Conservation (phyloP, 768 basidiomycete genomes). For the Cystobasidiopsis lactophilus region DNA sequence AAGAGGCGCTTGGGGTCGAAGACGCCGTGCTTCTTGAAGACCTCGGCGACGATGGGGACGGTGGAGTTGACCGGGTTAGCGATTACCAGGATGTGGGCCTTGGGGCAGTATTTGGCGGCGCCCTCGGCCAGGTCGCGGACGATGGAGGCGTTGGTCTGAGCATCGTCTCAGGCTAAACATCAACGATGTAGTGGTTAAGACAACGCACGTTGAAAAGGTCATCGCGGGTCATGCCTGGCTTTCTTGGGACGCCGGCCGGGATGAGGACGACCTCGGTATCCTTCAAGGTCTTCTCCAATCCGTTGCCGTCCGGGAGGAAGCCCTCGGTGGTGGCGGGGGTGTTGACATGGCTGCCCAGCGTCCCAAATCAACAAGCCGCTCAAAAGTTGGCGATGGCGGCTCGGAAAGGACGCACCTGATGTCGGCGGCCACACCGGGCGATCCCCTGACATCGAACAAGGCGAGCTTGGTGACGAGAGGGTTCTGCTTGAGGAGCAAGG, state of each 20-base stretch:
- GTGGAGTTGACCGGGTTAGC: slow-evolving; percentile 86
- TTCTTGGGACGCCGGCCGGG: slow-evolving; percentile 96
- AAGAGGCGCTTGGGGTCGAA: slow-evolving; percentile 76
- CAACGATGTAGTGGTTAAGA: not conserved
- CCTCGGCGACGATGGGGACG: slow-evolving; percentile 85
- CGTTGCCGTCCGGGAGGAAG: slow-evolving; percentile 34
- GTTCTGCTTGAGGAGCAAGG: slow-evolving; percentile 33
- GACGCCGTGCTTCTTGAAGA: slow-evolving; percentile 73
- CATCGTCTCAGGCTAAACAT: not conserved
- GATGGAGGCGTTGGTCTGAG: slow-evolving; percentile 85
- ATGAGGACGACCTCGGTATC: slow-evolving; percentile 85
- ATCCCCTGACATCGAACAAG: slow-evolving; percentile 85
- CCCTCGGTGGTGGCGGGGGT: slow-evolving; percentile 14
- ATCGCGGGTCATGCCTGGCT: slow-evolving; percentile 69
- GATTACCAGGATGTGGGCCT: slow-evolving; percentile 86
- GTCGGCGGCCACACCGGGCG: slow-evolving; percentile 91
- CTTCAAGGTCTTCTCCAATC: slow-evolving; percentile 71
- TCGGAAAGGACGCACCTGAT: slow-evolving; percentile 55
- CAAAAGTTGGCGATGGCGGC: not conserved
- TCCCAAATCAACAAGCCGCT: not conserved
- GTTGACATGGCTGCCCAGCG: slow-evolving; percentile 4
- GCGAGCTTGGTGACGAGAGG: slow-evolving; percentile 33
- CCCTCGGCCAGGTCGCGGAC: slow-evolving; percentile 85
- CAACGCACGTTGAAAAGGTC: slow-evolving; percentile 74
- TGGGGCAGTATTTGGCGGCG: slow-evolving; percentile 61